Evolutionary conservation across 768 basidiomycete genomes (phyloP).

Genomic region (Agrocybe pediades): DNA sequence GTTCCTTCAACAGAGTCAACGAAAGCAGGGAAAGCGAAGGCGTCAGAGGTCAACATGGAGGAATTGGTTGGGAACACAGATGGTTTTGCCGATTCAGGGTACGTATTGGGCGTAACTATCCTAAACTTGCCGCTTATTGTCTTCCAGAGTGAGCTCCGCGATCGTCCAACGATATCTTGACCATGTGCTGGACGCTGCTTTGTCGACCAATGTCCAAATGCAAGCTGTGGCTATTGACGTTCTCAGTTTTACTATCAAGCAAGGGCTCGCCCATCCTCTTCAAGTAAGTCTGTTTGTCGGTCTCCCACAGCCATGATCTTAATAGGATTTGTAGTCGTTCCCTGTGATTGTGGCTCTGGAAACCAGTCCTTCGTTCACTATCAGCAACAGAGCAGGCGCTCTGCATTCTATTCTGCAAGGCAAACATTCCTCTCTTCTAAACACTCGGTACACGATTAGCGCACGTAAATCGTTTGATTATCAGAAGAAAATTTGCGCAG

Average conservation of each 20-base stretch:
- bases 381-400: slow-evolving; percentile 76
- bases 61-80: slow-evolving; percentile 95
- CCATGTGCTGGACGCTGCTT: slow-evolving; percentile 78
- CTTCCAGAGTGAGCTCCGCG: slow-evolving; percentile 83
- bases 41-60: slow-evolving; percentile 77
- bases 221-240: slow-evolving; percentile 90
- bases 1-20: slow-evolving; percentile 32
- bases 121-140: neutral
- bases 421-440: slow-evolving; percentile 89
- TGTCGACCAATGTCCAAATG: slow-evolving; percentile 69
- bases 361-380: slow-evolving; percentile 62
- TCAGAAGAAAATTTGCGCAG: slow-evolving; percentile 58
- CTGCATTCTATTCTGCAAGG: slow-evolving; percentile 81
- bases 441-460: slow-evolving; percentile 80
- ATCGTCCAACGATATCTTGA: slow-evolving; percentile 91
- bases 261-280: slow-evolving; percentile 93
- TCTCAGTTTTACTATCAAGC: slow-evolving; percentile 89
- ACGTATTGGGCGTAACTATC: slow-evolving; percentile 22
- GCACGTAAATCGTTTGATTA: slow-evolving; percentile 84
- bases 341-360: slow-evolving; percentile 94
- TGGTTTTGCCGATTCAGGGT: slow-evolving; percentile 98
- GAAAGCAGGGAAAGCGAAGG: slow-evolving; percentile 47
- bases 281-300: slow-evolving; percentile 51
- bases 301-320: neutral
- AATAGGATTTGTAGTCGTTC: slow-evolving; percentile 59